phyloP scores from a whole-genome alignment of 805 yeast genomes.

The Barnettozyma siamensis region DNA sequence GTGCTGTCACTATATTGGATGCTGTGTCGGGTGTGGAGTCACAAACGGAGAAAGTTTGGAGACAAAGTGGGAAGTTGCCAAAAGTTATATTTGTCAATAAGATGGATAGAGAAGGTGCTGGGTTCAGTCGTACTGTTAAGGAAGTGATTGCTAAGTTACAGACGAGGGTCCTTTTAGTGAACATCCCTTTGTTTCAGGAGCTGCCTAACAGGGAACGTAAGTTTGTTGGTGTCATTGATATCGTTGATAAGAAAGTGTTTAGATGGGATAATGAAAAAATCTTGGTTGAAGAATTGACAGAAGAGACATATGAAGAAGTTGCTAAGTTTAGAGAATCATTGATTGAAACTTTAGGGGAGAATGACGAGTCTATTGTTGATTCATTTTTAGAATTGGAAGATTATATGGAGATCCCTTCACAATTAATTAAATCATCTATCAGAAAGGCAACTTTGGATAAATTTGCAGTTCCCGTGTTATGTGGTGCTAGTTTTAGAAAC shows the following conservation, averaged over 20 bases:
- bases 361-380: conserved; percentile 73
- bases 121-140: conserved; percentile 81
- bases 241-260: conserved; percentile 55
- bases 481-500: conserved; percentile 90
- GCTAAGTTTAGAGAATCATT: conserved; percentile 61
- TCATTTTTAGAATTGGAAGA: conserved; percentile 72
- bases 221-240: conserved; percentile 73
- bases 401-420: conserved; percentile 57
- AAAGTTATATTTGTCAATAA: conserved; percentile 79
- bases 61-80: conserved; percentile 76
- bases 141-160: conserved; percentile 73
- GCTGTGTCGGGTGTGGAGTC: conserved; percentile 98
- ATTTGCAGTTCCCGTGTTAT: conserved; percentile 68
- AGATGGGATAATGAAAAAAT: conserved; percentile 48
- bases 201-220: conserved; percentile 31
- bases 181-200: conserved; percentile 63
- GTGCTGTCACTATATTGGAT: conserved; percentile 88
- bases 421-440: conserved; percentile 52
- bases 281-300: conserved; percentile 38
- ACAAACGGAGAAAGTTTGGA: conserved; percentile 97
- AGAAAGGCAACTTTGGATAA: conserved; percentile 55
- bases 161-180: conserved; percentile 69
- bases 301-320: conserved; percentile 42
- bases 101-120: conserved; percentile 97
- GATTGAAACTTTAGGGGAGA: conserved; percentile 78